Evolutionary conservation across 2,329 filamentous ascomycete species (phyloP).

Genomic region (Fusarium sp.): DNA sequence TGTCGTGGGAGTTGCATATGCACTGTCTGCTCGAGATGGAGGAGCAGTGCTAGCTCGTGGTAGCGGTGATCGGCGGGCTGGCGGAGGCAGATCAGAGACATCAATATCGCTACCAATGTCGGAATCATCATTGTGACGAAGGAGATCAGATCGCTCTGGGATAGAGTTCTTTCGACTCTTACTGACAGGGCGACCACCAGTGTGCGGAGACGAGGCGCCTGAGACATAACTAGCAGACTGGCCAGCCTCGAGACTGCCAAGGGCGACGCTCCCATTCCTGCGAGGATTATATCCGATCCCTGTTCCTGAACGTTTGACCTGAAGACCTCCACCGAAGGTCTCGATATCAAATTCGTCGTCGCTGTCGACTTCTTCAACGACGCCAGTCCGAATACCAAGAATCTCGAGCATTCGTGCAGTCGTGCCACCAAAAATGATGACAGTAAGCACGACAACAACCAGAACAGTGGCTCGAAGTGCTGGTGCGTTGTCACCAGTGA

Average conservation of each 20-base stretch:
- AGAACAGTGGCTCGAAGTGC: slow-evolving; percentile 94
- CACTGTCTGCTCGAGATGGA: slow-evolving; percentile 45
- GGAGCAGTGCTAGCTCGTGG: slow-evolving; percentile 46
- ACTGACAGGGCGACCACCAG: slow-evolving; percentile 58
- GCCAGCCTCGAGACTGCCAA: slow-evolving; percentile 63
- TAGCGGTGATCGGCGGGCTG: slow-evolving; percentile 61
- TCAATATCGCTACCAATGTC: slow-evolving; percentile 75
- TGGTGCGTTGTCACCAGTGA: slow-evolving; percentile 83
- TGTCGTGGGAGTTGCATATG: slow-evolving; percentile 48
- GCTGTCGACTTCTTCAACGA: slow-evolving; percentile 96
- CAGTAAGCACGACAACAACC: slow-evolving; percentile 95
- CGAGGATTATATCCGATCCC: slow-evolving; percentile 83
- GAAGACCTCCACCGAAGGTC: slow-evolving; percentile 75
- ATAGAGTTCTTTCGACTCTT: slow-evolving; percentile 66
- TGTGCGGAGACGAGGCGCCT: slow-evolving; percentile 64
- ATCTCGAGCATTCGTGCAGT: slow-evolving; percentile 99
- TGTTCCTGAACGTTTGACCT: slow-evolving; percentile 82
- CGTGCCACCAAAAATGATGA: slow-evolving; percentile 98
- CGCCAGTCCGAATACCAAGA: slow-evolving; percentile 92
- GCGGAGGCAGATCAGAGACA: slow-evolving; percentile 74
- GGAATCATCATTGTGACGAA: slow-evolving; percentile 64
- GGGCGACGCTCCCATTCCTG: slow-evolving; percentile 70
- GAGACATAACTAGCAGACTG: slow-evolving; percentile 64
- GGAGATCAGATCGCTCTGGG: slow-evolving; percentile 67
- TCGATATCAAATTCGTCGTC: slow-evolving; percentile 99